phyloP scores from a whole-genome alignment of 805 yeast species.

The Danielia oregonensis region DNA sequence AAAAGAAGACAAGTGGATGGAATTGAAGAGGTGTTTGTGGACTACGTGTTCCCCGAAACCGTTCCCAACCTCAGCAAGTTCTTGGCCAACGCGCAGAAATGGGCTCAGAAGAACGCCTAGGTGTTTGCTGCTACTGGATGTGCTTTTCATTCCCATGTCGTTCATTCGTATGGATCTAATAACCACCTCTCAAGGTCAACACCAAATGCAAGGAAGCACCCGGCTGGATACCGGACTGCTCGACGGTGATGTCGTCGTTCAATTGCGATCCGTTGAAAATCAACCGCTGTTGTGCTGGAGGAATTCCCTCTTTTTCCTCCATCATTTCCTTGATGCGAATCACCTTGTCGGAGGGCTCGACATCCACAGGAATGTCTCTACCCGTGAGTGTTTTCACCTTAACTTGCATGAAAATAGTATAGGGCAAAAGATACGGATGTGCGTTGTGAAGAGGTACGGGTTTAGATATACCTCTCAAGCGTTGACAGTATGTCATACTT shows the following conservation, averaged over 20 bases:
- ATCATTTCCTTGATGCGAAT: constrained; percentile 81
- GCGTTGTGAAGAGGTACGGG: constrained; percentile 1
- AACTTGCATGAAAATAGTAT: constrained; percentile 48
- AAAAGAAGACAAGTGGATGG: constrained; percentile 43
- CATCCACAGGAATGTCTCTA: constrained; percentile 74
- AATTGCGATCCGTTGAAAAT: constrained; percentile 89
- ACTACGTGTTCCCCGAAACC: constrained; percentile 68
- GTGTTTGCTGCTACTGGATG: too few species aligned
- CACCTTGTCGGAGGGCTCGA: constrained; percentile 65
- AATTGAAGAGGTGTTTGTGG: constrained; percentile 51
- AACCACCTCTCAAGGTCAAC: constrained; percentile 88
- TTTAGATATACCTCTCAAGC: background rate
- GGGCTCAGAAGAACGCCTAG: constrained; percentile 16
- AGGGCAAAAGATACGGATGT: too few species aligned
- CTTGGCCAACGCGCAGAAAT: constrained; percentile 41
- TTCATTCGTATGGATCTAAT: too few species aligned
- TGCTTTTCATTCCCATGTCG: too few species aligned
- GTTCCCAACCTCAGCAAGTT: constrained; percentile 34
- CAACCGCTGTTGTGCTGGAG: constrained; percentile 92
- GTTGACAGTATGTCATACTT: too few species aligned
- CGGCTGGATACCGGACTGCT: constrained; percentile 69
- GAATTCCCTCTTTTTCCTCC: constrained; percentile 96
- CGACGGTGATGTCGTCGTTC: constrained; percentile 77
- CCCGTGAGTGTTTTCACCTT: constrained; percentile 80
- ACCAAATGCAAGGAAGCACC: constrained; percentile 90